phyloP scores from a whole-genome alignment of 2,329 filamentous ascomycete genomes.

The Chrysosporium queenslandicum region DNA sequence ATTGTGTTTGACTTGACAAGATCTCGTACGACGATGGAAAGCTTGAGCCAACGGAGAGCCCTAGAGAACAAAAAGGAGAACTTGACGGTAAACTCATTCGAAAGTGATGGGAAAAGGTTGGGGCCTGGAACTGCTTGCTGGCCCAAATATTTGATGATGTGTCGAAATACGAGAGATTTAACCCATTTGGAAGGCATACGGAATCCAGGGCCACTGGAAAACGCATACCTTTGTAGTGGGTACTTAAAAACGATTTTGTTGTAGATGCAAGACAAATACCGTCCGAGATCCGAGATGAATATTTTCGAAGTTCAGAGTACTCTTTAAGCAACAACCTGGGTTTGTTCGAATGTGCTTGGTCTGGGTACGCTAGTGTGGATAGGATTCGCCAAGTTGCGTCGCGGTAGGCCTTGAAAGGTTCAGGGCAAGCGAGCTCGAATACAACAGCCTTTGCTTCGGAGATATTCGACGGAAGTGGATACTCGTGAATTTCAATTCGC shows the following conservation, averaged over 20 bases:
- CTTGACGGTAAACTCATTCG: constrained; percentile 28
- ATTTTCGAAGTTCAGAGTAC: constrained; percentile 27
- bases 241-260: constrained; percentile 39
- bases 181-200: constrained; percentile 40
- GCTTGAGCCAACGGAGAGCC: constrained; percentile 25
- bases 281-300: constrained; percentile 13
- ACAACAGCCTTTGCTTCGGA: constrained; percentile 36
- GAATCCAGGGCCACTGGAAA: constrained; percentile 37
- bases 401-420: constrained; percentile 41
- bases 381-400: constrained; percentile 46
- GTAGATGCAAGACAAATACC: constrained; percentile 37
- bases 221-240: constrained; percentile 39
- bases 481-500: constrained; percentile 41
- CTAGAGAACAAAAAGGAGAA: constrained; percentile 30
- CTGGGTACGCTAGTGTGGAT: constrained; percentile 26
- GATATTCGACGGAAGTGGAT: constrained; percentile 37
- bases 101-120: constrained; percentile 42
- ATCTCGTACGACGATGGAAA: constrained; percentile 44
- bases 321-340: constrained; percentile 25
- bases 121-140: constrained; percentile 19
- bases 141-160: constrained; percentile 32
- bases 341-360: constrained; percentile 1
- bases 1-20: constrained; percentile 39
- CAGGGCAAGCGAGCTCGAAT: constrained; percentile 45
- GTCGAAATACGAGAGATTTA: constrained; percentile 44